Conservation (phyloP, 352 stramenopile species). For the Pythium guiyangense region DNA sequence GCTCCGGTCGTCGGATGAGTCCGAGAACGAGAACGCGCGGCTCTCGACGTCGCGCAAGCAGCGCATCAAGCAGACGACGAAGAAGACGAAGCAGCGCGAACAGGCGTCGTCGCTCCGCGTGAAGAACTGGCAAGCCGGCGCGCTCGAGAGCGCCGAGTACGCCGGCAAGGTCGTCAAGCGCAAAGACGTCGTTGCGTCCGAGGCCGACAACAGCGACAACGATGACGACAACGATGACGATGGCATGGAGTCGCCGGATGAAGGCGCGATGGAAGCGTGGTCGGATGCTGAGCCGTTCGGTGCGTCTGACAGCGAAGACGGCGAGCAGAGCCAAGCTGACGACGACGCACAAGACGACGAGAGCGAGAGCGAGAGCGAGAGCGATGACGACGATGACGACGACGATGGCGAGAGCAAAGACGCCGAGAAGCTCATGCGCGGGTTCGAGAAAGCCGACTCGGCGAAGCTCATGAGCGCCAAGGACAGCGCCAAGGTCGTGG, state of each 20-base stretch:
- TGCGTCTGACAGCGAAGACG: constrained; percentile 44
- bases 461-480: constrained; percentile 65
- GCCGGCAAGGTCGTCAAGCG: constrained; percentile 77
- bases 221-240: constrained; percentile 10
- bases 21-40: constrained; percentile 24
- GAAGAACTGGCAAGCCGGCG: constrained; percentile 62
- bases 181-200: constrained; percentile 36
- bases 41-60: constrained; percentile 52
- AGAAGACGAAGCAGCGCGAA: constrained; percentile 27
- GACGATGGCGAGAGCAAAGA: constrained; percentile 53
- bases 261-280: constrained; percentile 73
- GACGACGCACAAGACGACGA: constrained; percentile 30
- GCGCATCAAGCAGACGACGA: constrained; percentile 31
- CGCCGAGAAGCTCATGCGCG: constrained; percentile 71
- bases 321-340: constrained; percentile 24
- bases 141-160: constrained; percentile 54
- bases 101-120: constrained; percentile 65
- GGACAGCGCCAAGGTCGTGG: constrained; percentile 69
- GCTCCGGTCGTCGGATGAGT: constrained; percentile 12
- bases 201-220: background rate
- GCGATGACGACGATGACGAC: constrained; percentile 29
- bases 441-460: constrained; percentile 77
- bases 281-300: constrained; percentile 82
- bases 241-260: constrained; percentile 51
- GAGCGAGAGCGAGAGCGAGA: constrained; percentile 23